These are phyloP conservation scores for Aspergillus felis DNA, from an alignment of 2,329 filamentous ascomycete genomes.

Conservation along the genomic window DNA sequence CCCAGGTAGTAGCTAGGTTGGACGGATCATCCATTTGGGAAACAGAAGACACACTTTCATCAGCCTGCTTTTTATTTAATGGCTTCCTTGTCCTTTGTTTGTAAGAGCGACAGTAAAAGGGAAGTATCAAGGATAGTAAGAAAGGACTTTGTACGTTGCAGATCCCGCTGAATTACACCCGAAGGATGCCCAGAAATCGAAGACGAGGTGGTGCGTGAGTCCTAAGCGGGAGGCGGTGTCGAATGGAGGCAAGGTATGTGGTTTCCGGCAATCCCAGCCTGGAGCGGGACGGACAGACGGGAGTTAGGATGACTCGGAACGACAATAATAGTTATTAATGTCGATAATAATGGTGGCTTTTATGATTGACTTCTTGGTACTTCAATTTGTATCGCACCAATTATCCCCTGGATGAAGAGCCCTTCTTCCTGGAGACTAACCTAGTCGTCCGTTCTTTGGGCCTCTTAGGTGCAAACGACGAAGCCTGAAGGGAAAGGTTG, in stretches of 20 bases:
- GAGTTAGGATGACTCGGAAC: neutral
- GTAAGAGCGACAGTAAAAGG: neutral
- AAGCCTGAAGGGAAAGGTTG: neutral
- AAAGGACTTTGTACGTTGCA: neutral
- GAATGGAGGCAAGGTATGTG: neutral
- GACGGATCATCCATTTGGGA: neutral
- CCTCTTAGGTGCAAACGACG: neutral
- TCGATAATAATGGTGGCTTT: neutral
- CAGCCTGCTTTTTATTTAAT: slow-evolving; percentile 9
- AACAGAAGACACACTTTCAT: slow-evolving; percentile 25
- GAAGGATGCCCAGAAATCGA: neutral
- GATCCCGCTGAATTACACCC: neutral
- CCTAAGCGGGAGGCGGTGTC: neutral
- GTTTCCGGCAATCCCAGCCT: neutral
- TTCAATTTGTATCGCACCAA: neutral
- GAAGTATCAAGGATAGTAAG: neutral
- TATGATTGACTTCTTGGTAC: neutral
- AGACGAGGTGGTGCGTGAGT: neutral
- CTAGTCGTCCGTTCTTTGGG: neutral
- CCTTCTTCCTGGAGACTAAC: neutral
- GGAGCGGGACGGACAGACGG: neutral
- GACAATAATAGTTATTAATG: no score
- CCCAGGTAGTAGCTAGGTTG: neutral
- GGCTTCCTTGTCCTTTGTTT: neutral
- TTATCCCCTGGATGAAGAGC: neutral